Base-by-base conservation (phyloP, 2,329 filamentous ascomycete species). In the Aureobasidium lini region DNA sequence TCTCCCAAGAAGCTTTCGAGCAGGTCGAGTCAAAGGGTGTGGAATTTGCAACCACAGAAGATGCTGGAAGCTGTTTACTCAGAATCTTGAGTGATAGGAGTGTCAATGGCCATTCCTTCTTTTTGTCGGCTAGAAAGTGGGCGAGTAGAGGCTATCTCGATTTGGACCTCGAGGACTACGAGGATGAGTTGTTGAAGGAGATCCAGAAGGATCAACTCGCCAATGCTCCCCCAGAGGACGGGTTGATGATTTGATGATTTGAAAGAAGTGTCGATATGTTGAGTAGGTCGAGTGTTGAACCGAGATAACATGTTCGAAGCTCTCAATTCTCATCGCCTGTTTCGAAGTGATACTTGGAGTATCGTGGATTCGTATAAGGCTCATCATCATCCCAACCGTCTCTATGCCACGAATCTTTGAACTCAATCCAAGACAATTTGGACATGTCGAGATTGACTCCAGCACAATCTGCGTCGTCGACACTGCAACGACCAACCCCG, bases 21-120 rank as follows among this genome's bases (percentile, higher is more conserved):
- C 52, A 57, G 13, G 54, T 67, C 4, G 58, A 50, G 42, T 40
- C 47, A 0, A 39, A 50, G 6, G 64, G 64, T 1, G 58, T 65
- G 15, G 61, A 65, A 18, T 67, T 66, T 15, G 64, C 63, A 7
- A 54, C 63, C 5, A 59, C 64, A 4, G 63, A 65, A 29, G 67
- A 69, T 49, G 64, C 62, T n/a, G 66, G 61, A 5, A 31, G 40
- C 9, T 66, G 66, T 6, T 60, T 66, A 2, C 29, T 66, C 10
- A 67, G 65, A 36, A 42, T 69, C 5, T 4, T 52, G 18, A 31
- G 16, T 29, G 48, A 52, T 4, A 16, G 9, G 1, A 13, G 16
- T 9, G 48, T 52, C 13, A 52, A 52, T 16, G 48, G 48, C 2
- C 34, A 52, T 31, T 39, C 48, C 4, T 40, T 39, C 32, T 52